Evolutionary conservation across 495 filamentous ascomycete species (phyloP), one percentile per base, ranked within the genome.

Genomic region (Aspergillus homomorphus): DNA sequence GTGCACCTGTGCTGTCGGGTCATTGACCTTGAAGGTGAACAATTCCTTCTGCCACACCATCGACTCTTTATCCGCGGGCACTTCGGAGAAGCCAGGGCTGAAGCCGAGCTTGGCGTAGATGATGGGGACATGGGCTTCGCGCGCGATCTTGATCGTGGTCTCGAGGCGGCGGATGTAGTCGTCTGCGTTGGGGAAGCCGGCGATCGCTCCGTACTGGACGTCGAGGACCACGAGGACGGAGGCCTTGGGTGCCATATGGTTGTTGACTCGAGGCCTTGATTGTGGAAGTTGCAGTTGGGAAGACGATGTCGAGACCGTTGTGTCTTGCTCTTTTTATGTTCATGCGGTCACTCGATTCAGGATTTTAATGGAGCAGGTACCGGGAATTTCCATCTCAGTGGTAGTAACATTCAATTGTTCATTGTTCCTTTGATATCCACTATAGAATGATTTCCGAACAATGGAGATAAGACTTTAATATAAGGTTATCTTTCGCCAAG

Each of bases 21-120:
- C 58, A 16, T 62, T 64, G n/a, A 69, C 62, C 18, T 66, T 52
- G 58, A 66, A 76, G 10, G 51, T 41, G 9, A 62, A 59, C 6
- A 24, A 22, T 0, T 60, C 58, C 30, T 46, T 58, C 51, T 70
- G 62, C 12, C 53, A n/a, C 19, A 58, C 14, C 3, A 66, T 53
- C 19, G 62, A 66, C 18, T 45, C n/a, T 53, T 71, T 75, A 21
- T 57, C 60, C 0, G 66, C 48, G 21, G 66, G 59, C 6, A 56
- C 46, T 21, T 77, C 75, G 4, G 68, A 72, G 51, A 73, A 71
- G 4, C 63, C 67, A 0, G 62, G 63, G 3, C 74, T 69, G 57
- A 77, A 77, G 19, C 56, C 58, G 1, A 72, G 67, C 18, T 63
- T 62, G 4, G 76, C 62, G 54, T 77, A 65, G 28, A 78, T 62